Base-by-base conservation (phyloP, 371 early-diverging fungal genomes). In the Rhizopus delemar region DNA sequence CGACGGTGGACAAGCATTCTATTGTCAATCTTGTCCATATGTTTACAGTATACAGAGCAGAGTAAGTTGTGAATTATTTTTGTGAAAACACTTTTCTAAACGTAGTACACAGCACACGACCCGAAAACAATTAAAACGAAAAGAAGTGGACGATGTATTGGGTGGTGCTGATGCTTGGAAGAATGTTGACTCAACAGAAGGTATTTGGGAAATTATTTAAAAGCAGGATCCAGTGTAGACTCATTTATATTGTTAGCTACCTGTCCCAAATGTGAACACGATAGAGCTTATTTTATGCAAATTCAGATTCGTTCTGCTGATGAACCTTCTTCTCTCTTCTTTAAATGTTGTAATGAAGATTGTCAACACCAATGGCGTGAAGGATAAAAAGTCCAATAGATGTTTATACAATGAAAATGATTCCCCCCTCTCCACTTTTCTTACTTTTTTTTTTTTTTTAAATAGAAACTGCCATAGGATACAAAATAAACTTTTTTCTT, bases 281-380 rank as follows among this genome's bases (percentile, higher is more conserved):
- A 81, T 39, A 78, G 89, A 31, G 97, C 97, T 1, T 94, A 90
- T 78, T 96, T 88, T 77, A 89, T 92, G 90, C 90, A 92, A 72
- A 88, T 97, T 59, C 96, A 97, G 77, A 95, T 93, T 41, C 90
- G 98, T 55, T 93, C 94, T 11, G 96, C 95, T 29, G 98, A 97
- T 82, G 98, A 97, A 75, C 97, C 98, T 32, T 90, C 87, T 81
- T 88, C 95, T 12, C 90, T 88, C 31, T 95, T 95, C 74, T 96
- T 87, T 82, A 92, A 90, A 68, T 91, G 92, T 62, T 84, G 85
- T 58, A 84, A 84, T 46, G 71, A 77, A 34, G 69, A 77, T 13
- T 93, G 93, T 55, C 78, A 80, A n/a, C 69, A 86, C 67, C 89
- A 90, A 62, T 93, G 92, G 92, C 82, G 86, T 56, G 92, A 91